A percentile compares a stretch with the other conserved stretches of the same genome.
Conservation (phyloP, 2,329 filamentous ascomycete genomes). For the Geoglossum cookeanum region DNA sequence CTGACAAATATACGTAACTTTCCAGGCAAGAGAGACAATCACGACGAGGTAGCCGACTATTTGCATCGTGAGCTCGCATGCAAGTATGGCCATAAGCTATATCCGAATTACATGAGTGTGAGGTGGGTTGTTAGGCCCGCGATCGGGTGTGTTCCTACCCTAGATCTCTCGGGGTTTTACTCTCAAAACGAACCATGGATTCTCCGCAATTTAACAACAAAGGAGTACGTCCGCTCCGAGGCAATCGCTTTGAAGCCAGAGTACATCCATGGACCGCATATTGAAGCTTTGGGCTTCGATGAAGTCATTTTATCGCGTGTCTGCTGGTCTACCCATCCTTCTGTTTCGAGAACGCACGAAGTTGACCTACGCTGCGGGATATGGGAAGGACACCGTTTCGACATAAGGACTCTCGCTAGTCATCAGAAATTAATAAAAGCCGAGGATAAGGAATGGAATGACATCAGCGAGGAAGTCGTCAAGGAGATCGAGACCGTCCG, state of each 20-base stretch:
- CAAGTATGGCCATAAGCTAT: conserved; percentile 1
- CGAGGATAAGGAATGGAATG: background rate
- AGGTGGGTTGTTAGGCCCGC: too few relatives aligned
- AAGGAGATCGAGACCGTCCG: background rate
- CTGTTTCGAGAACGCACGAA: background rate
- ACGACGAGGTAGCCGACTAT: background rate
- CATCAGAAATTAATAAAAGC: background rate
- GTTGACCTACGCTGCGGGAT: background rate
- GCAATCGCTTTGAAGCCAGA: conserved; percentile 14
- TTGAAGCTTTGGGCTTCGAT: conserved; percentile 5
- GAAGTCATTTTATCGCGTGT: conserved; percentile 1
- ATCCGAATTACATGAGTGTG: conserved; percentile 5
- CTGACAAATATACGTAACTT: too few relatives aligned
- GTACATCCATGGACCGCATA: conserved; percentile 15
- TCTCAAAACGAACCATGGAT: conserved; percentile 15
- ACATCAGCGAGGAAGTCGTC: background rate
- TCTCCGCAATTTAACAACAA: conserved; percentile 18
- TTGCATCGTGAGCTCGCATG: background rate
- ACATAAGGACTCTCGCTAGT: background rate
- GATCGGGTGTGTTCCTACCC: conserved; percentile 8
- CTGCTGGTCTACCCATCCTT: background rate
- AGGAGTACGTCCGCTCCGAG: conserved; percentile 16
- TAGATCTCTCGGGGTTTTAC: conserved; percentile 12
- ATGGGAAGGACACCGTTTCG: conserved; percentile 1
- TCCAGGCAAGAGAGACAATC: too few relatives aligned